Base-by-base conservation (phyloP, 1,139 yeast species). In the Yamadazyma oceani region DNA sequence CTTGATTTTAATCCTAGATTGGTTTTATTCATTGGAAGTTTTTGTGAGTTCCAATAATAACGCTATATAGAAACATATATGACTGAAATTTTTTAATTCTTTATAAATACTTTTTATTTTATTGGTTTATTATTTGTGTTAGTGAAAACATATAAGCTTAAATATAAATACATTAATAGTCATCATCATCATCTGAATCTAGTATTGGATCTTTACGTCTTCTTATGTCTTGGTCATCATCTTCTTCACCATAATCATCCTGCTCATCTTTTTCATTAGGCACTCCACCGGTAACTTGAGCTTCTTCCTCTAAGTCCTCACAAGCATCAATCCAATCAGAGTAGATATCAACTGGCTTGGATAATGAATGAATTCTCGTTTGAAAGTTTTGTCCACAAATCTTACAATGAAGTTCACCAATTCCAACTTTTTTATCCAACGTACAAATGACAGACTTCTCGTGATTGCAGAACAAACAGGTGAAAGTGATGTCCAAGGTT, bases 311-410 rank as follows among this genome's bases (percentile, higher is more conserved):
- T 43, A 92, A 94, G 37, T 94, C 96, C 55, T 92, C 98, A 58
- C 96, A 92, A 1, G 97, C 98, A 67, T 92, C 98, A 41, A 89
- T 89, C 98, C 98, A 92, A 58, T 90, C 98, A 36, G 96, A 85
- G 58, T 92, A 92, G 17, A 92, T 87, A 60, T 92, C 98, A 29
- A 92, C 90, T 0, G 98, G 96, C 44, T 84, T 90, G 1, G 89
- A 80, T 39, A 85, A 69, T 33, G 85, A 80, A 59, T 88, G 88
- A 50, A 90, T 88, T 34, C 92, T 79, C 3, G 96, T 81, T 59
- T 90, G 97, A 68, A 92, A 94, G 34, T 80, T 78, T 57, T 92
- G 97, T 1, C 97, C 97, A 59, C 98, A 92, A 21, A 90, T 85
- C 59, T 92, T 92, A 61, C 98, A 92, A 45, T 80, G 82, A 44